A percentile compares a stretch with the other conserved stretches of the same genome.
phyloP scores from a whole-genome alignment of 495 filamentous ascomycete species.

The Hyaloscypha finlandica region DNA sequence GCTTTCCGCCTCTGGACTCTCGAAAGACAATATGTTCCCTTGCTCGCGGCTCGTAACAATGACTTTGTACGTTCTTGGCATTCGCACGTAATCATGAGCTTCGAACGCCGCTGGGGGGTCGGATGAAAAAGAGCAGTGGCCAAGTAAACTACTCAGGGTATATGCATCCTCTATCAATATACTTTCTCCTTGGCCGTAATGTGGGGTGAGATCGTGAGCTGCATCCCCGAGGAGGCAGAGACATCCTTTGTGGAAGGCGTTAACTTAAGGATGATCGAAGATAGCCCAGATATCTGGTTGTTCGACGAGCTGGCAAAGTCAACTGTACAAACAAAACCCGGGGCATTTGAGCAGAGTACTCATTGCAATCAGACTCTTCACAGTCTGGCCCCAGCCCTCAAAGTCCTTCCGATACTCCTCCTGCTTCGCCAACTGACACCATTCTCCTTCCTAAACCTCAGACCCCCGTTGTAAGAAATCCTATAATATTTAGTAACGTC shows the following conservation, averaged over 20 bases:
- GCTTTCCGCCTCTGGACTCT: conserved; percentile 39
- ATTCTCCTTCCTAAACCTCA: conserved; percentile 39
- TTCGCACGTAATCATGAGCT: background rate
- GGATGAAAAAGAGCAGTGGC: background rate
- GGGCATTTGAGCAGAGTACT: no score
- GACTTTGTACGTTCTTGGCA: background rate
- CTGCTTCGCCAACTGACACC: conserved; percentile 54
- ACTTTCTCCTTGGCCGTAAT: conserved; percentile 5
- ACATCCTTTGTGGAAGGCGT: conserved; percentile 39
- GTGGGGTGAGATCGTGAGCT: conserved; percentile 7
- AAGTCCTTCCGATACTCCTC: conserved; percentile 59
- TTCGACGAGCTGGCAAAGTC: conserved; percentile 8
- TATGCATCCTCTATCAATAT: conserved; percentile 15
- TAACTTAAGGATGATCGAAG: conserved; percentile 7
- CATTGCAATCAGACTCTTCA: conserved; percentile 29
- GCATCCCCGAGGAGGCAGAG: conserved; percentile 17
- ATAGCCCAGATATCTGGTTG: conserved; percentile 11
- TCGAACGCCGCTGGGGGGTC: background rate
- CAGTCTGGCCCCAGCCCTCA: conserved; percentile 49
- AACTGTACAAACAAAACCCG: no score
- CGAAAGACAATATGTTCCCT: background rate
- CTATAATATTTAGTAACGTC: conserved; percentile 49
- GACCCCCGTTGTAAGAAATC: conserved; percentile 35
- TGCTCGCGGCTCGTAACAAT: background rate
- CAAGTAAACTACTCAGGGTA: background rate